Conservation (phyloP, 495 filamentous ascomycete species). For the Xylaria longipes region DNA sequence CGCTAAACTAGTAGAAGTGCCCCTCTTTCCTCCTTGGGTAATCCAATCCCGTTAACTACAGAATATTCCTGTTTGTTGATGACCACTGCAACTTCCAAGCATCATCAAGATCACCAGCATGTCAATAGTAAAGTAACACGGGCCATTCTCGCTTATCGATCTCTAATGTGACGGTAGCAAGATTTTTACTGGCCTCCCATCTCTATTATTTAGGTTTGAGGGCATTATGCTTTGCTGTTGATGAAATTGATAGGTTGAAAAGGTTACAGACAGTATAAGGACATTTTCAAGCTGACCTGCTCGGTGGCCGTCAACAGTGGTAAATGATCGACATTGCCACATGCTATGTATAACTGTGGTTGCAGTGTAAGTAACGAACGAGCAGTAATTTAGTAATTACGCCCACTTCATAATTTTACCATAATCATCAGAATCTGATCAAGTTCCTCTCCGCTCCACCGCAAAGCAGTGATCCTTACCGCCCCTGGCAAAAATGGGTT, state of each 20-base stretch:
- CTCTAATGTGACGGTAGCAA: background rate
- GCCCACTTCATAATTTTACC: constrained; percentile 1
- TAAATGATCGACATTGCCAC: constrained; percentile 10
- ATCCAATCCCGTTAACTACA: background rate
- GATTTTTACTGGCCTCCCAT: background rate
- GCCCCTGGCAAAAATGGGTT: background rate
- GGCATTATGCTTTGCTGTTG: background rate
- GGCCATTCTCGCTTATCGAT: background rate
- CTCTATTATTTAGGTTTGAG: background rate
- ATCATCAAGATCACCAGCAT: background rate
- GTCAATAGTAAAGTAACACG: background rate
- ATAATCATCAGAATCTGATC: background rate
- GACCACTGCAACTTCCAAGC: background rate
- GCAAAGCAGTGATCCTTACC: background rate
- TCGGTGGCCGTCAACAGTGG: background rate
- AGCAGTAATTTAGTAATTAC: constrained; percentile 9
- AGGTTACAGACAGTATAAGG: background rate
- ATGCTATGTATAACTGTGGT: background rate
- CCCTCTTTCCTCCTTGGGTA: background rate
- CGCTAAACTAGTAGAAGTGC: background rate
- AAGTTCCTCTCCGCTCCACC: background rate
- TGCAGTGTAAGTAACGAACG: too few species aligned
- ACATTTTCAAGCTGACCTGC: background rate
- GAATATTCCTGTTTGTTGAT: background rate
- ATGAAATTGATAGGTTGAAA: background rate